Evolutionary conservation across 2,329 filamentous ascomycete genomes (phyloP), one percentile per base, ranked within the genome.

Genomic region (Dissoconium aciculare): DNA sequence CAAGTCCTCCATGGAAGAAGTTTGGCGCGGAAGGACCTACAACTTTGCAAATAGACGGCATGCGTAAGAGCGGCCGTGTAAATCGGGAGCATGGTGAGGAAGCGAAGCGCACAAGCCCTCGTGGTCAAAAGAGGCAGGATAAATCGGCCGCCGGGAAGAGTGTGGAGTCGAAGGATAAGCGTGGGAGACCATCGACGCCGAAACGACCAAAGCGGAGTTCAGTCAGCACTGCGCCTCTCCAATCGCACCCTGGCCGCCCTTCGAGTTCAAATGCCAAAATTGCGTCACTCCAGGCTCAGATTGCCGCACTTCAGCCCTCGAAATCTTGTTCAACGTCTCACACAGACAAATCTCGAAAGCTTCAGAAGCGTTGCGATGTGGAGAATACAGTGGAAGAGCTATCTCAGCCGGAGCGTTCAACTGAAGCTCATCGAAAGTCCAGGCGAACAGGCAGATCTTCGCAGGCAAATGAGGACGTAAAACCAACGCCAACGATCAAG

Each of bases 1-100:
- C 68, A 37, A 95, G 87, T 40, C 89, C 89, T 42, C 89, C 89
- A 13, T 98, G 89, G 89, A 95, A 89, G 62, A 81, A 74, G 49
- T 69, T 80, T 39, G 69, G 69, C 36, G 82, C 79, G 24, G 80
- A 92, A 15, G 89, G 89, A 0, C 89, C 89, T 13, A 89, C 87
- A 3, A 78, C 80, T 1, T 85, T 91, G 52, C 69, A 78, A 27
- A 63, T 67, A 37, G 64, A 71, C 51, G 72, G 72, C 23, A 64
- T 64, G 41, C 61, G 72, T 36, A 71, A 69, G 52, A 76, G 72
- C 26, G 67, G 69, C 28, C 60, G 72, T 43, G 67, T 69, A 31
- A 69, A 66, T 44, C 49, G 41, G 32, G 48, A 50, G 28, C 29
- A 43, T 14, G 25, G 23, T 9, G 35, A 45, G 12, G 26, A 29